Evolutionary conservation across 495 filamentous ascomycete species (phyloP).

Genomic region (Hypoxylon fragiforme): DNA sequence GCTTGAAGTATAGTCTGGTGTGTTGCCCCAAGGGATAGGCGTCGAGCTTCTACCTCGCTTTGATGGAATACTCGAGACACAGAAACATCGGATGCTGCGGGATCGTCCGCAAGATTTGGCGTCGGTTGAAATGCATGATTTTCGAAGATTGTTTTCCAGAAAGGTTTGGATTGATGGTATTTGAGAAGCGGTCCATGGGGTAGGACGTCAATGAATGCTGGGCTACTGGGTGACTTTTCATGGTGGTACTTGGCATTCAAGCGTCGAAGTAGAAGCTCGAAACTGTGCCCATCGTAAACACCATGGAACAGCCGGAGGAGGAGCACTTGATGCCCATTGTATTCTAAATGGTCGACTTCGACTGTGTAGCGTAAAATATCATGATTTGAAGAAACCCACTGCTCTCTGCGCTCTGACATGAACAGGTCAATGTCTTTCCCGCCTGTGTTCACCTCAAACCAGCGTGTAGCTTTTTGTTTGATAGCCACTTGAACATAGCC

Average conservation of each 20-base stretch:
- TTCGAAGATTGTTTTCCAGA: conserved; percentile 69
- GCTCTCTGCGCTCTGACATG: conserved; percentile 33
- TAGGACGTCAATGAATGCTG: conserved; percentile 56
- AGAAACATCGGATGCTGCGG: conserved; percentile 21
- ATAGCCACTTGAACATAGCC: conserved; percentile 73
- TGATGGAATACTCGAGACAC: conserved; percentile 30
- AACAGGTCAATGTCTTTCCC: conserved; percentile 35
- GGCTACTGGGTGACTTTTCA: conserved; percentile 35
- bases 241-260: conserved; percentile 54
- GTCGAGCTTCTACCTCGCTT: conserved; percentile 47
- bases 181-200: conserved; percentile 61
- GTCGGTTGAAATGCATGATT: conserved; percentile 41
- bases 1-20: conserved; percentile 75
- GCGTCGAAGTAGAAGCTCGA: conserved; percentile 64
- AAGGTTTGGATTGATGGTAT: conserved; percentile 56
- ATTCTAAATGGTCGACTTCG: conserved; percentile 37
- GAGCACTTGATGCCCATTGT: conserved; percentile 43
- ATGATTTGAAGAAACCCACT: conserved; percentile 49
- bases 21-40: conserved; percentile 65
- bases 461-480: conserved; percentile 49
- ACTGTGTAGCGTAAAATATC: conserved; percentile 47
- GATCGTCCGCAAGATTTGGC: conserved; percentile 14
- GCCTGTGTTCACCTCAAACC: conserved; percentile 42
- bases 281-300: conserved; percentile 84
- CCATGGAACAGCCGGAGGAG: conserved; percentile 77